These are phyloP conservation scores for Nannizziopsis arthrosporioides DNA, from an alignment of 2,329 filamentous ascomycete species.

Conservation along the genomic window DNA sequence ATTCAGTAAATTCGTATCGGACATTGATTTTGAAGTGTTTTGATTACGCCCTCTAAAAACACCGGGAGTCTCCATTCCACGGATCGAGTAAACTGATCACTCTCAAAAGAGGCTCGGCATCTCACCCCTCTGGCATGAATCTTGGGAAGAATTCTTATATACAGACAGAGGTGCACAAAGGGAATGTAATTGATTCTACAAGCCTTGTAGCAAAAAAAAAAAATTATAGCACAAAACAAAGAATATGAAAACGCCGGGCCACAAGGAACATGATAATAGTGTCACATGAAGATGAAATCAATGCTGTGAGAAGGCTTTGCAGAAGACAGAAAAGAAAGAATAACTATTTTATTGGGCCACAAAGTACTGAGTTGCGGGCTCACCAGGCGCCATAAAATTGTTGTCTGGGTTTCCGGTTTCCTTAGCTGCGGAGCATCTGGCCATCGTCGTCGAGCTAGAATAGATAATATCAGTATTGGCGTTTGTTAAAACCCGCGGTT, in stretches of 20 bases:
- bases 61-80: no score
- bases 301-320: constrained; percentile 11
- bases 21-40: no score
- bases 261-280: constrained; percentile 13
- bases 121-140: neutral
- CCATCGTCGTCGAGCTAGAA: constrained; percentile 87
- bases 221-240: constrained; percentile 17
- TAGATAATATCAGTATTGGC: constrained; percentile 1
- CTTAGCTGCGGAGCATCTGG: constrained; percentile 89
- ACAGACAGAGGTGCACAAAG: constrained; percentile 6
- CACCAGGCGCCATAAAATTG: constrained; percentile 65
- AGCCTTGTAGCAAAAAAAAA: constrained; percentile 14
- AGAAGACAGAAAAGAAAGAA: neutral
- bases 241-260: constrained; percentile 16
- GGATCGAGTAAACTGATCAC: neutral
- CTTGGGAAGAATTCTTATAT: constrained; percentile 10
- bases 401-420: constrained; percentile 65
- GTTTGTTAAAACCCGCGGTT: constrained; percentile 13
- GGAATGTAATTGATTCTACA: constrained; percentile 21
- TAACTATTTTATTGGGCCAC: constrained; percentile 9
- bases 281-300: constrained; percentile 12
- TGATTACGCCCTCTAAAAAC: no score
- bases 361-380: constrained; percentile 20
- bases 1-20: no score
- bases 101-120: neutral